Evolutionary conservation across 1,284 basidiomycete species (phyloP).

Genomic region (Neolentinus lepideus): DNA sequence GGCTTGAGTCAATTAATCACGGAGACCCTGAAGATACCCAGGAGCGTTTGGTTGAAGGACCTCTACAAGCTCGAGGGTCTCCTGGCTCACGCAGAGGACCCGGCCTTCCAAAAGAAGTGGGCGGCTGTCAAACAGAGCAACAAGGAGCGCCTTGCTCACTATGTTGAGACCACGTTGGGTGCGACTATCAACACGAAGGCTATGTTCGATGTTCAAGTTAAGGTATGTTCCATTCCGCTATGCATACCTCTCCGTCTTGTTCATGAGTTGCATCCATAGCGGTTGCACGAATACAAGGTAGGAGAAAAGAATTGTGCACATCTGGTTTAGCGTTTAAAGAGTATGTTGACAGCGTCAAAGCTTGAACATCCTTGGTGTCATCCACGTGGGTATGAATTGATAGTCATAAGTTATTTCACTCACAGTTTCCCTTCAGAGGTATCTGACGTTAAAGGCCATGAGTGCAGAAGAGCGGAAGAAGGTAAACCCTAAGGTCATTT

Average conservation of each 20-base stretch:
- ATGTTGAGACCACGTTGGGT: constrained; percentile 73
- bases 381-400: constrained; percentile 49
- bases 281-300: constrained; percentile 85
- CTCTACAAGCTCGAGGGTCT: constrained; percentile 64
- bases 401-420: constrained; percentile 7
- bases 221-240: constrained; percentile 37
- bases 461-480: constrained; percentile 73
- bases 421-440: constrained; percentile 42
- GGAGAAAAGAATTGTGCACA: constrained; percentile 5
- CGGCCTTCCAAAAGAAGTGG: constrained; percentile 73
- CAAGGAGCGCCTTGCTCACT: constrained; percentile 77
- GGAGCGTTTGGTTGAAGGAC: constrained; percentile 76
- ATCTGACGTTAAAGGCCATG: constrained; percentile 77
- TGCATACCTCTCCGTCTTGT: background rate
- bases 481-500: constrained; percentile 72
- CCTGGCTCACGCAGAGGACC: constrained; percentile 61
- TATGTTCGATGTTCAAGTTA: constrained; percentile 91
- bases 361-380: constrained; percentile 79
- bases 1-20: constrained; percentile 79
- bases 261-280: constrained; percentile 36
- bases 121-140: constrained; percentile 79
- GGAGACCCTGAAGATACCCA: constrained; percentile 69
- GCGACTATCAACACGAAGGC: constrained; percentile 71
- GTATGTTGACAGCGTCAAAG: constrained; percentile 57
- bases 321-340: background rate